These are phyloP conservation scores for Tillandsia leiboldiana DNA, from an alignment of 176 grass and related monocot species.

Conservation along the genomic window DNA sequence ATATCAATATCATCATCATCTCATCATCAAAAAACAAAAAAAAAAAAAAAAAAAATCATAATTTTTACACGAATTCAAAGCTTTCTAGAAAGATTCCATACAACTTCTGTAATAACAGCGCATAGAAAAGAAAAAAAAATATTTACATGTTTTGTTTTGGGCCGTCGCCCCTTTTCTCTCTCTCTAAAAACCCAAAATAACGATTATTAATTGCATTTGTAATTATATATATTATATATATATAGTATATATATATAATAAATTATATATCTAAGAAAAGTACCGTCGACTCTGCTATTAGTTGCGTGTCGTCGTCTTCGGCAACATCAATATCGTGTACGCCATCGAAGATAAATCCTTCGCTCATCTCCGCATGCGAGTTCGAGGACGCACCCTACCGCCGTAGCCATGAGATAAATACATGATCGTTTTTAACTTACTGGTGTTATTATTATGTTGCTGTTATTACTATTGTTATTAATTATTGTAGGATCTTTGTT, in stretches of 20 bases:
- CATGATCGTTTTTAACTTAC: not conserved
- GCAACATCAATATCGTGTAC: constrained; percentile 36
- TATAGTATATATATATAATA: not conserved
- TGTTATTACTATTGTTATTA: constrained; percentile 30
- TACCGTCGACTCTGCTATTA: constrained; percentile 29
- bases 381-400: not conserved
- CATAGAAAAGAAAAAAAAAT: not conserved
- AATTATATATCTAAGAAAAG: constrained; percentile 34
- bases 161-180: not conserved
- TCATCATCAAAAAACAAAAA: too few species aligned
- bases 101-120: not conserved
- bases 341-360: constrained; percentile 40
- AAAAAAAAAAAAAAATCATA: not conserved
- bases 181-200: not conserved
- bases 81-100: not conserved
- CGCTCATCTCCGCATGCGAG: constrained; percentile 16
- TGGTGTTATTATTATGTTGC: constrained; percentile 11
- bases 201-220: not conserved
- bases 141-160: not conserved
- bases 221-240: not conserved
- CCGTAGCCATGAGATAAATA: constrained; percentile 8
- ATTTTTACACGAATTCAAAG: not conserved
- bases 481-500: constrained; percentile 10
- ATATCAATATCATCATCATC: too few species aligned
- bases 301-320: constrained; percentile 7